Evolutionary conservation across 2,329 filamentous ascomycete genomes (phyloP).

Genomic region (Cladosporium halotolerans): DNA sequence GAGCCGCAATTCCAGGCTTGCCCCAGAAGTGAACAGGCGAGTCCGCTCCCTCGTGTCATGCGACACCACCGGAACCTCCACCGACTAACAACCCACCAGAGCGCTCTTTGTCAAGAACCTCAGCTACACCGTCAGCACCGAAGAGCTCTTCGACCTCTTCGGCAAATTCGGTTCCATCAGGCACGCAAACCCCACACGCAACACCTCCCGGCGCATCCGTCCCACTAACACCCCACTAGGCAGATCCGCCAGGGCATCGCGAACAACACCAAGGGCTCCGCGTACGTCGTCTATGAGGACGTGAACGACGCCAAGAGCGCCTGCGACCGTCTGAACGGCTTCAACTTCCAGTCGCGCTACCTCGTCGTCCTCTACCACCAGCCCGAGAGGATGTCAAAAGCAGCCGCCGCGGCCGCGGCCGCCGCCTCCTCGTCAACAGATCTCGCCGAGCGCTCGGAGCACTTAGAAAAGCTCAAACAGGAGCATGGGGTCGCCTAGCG

Average conservation of each 20-base stretch:
- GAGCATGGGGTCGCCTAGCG: slow-evolving; percentile 94
- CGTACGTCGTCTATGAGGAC: slow-evolving; percentile 99
- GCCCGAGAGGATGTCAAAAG: slow-evolving; percentile 72
- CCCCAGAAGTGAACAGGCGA: slow-evolving; percentile 98
- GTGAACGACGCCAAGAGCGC: slow-evolving; percentile 98
- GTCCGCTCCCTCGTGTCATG: slow-evolving; percentile 30
- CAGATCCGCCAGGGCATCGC: slow-evolving; percentile 98
- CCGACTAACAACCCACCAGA: slow-evolving; percentile 45
- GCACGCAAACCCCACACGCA: slow-evolving; percentile 43
- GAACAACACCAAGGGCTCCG: slow-evolving; percentile 94
- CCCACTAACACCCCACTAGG: slow-evolving; percentile 43
- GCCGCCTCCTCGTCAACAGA: slow-evolving; percentile 42
- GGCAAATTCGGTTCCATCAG: slow-evolving; percentile 94
- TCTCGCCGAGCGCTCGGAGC: slow-evolving; percentile 86
- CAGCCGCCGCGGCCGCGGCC: slow-evolving; percentile 57
- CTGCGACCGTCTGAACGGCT: slow-evolving; percentile 99
- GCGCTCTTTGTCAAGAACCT: slow-evolving; percentile 99
- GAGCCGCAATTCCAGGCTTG: slow-evolving; percentile 94
- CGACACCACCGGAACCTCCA: slow-evolving; percentile 1
- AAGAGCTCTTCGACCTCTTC: slow-evolving; percentile 98
- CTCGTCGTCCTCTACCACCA: slow-evolving; percentile 82
- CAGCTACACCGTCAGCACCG: slow-evolving; percentile 98
- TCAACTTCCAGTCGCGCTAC: slow-evolving; percentile 99
- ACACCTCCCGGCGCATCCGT: slow-evolving; percentile 28
- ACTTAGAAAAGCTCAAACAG: slow-evolving; percentile 95